These are phyloP conservation scores for Flaveria bidentis DNA, from an alignment of 129 eudicot species.

Conservation along the genomic window DNA sequence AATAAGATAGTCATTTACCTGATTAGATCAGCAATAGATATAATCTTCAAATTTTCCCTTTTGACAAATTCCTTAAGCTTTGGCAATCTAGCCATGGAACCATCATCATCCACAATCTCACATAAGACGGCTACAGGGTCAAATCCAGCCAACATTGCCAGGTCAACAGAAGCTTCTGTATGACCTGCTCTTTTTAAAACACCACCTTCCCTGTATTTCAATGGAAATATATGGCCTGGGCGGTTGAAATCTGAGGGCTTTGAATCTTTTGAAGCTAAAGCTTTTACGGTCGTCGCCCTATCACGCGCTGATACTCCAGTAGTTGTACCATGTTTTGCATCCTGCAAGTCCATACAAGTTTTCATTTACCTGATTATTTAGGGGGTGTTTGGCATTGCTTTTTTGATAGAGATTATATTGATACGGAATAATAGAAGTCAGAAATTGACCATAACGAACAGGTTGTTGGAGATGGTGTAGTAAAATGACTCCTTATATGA, in stretches of 20 bases:
- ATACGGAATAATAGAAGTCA: neutral
- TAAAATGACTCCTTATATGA: too few species aligned
- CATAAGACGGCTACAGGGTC: constrained; percentile 75
- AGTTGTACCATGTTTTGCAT: constrained; percentile 83
- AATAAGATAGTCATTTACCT: constrained; percentile 44
- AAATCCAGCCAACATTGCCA: constrained; percentile 71
- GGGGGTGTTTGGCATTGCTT: neutral
- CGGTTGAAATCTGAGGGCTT: constrained; percentile 77
- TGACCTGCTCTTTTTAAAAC: constrained; percentile 88
- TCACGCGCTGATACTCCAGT: constrained; percentile 84
- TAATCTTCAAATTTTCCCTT: constrained; percentile 58
- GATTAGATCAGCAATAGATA: constrained; percentile 76
- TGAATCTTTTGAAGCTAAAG: constrained; percentile 76
- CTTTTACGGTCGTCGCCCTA: constrained; percentile 68
- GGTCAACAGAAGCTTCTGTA: constrained; percentile 88
- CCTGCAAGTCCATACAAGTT: constrained; percentile 40
- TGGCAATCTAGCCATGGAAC: constrained; percentile 89
- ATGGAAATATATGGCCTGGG: constrained; percentile 86
- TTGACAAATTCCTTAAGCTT: constrained; percentile 59
- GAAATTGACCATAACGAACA: neutral
- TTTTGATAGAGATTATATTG: neutral
- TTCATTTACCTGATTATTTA: neutral
- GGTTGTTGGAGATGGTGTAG: neutral
- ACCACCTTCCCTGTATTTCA: constrained; percentile 82
- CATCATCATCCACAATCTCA: constrained; percentile 93